Conservation (phyloP, 225 moss, liverwort and hornwort genomes). For the Asterella californica region DNA sequence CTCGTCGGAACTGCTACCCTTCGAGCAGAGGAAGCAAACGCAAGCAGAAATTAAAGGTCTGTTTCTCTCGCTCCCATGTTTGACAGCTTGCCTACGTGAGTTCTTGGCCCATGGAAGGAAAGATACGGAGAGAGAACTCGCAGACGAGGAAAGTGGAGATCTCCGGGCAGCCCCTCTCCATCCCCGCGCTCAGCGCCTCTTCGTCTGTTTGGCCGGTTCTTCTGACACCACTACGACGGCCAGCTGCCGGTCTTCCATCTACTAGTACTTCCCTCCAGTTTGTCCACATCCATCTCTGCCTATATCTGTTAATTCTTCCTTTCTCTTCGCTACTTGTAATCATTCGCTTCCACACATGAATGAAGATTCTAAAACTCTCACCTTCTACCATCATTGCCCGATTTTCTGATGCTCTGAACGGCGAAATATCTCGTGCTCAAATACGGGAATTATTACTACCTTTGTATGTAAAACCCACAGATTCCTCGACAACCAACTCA, state of each 20-base stretch:
- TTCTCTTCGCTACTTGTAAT: background rate
- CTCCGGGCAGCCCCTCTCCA: background rate
- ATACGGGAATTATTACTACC: background rate
- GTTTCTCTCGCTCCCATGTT: background rate
- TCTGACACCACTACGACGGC: background rate
- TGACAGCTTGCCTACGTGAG: background rate
- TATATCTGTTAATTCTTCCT: background rate
- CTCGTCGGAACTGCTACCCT: background rate
- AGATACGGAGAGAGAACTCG: background rate
- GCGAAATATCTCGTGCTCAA: background rate
- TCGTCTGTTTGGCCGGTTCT: slow-evolving; percentile 1
- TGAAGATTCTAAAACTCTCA: background rate
- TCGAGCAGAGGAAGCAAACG: background rate
- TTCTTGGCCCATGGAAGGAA: background rate
- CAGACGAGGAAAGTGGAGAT: background rate
- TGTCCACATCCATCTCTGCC: too few relatives aligned
- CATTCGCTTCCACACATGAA: background rate
- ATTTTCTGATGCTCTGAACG: background rate
- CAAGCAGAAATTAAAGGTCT: background rate
- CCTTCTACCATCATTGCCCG: background rate
- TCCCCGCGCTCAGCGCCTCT: slow-evolving; percentile 12
- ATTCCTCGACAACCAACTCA: background rate
- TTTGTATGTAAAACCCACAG: background rate
- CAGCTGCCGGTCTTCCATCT: background rate
- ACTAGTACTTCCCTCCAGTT: background rate